Percentiles rank a stretch among this genome's conserved stretches.
Evolutionary conservation across 768 basidiomycete genomes (phyloP).

Genomic region (Filobasidium wieringae): DNA sequence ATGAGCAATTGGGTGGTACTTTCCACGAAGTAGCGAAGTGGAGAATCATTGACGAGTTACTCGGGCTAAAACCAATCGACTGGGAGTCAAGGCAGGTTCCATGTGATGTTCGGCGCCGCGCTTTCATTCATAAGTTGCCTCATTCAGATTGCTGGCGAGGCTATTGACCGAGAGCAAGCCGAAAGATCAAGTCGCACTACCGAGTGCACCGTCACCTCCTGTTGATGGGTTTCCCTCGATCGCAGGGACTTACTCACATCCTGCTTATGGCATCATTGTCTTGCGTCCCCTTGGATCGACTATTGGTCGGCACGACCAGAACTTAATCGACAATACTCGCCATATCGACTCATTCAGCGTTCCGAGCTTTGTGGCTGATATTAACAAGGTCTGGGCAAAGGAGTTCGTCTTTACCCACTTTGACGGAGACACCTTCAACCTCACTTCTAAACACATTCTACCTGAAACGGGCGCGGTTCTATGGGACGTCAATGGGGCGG

Average conservation of each 20-base stretch:
- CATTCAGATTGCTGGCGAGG: neutral
- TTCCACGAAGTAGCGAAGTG: constrained; percentile 7
- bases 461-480: neutral
- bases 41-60: constrained; percentile 6
- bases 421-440: neutral
- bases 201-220: neutral
- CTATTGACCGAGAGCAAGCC: neutral
- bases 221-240: neutral
- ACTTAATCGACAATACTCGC: neutral
- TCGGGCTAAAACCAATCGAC: constrained; percentile 7
- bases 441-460: neutral
- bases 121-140: neutral
- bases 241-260: constrained; percentile 9
- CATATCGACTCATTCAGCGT: neutral
- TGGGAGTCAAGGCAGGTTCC: constrained; percentile 9
- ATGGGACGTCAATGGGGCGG: neutral
- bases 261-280: constrained; percentile 8
- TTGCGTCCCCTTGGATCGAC: constrained; percentile 1
- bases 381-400: constrained; percentile 5
- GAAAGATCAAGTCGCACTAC: neutral
- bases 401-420: constrained; percentile 6
- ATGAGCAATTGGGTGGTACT: constrained; percentile 5
- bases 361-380: neutral
- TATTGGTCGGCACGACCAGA: neutral
- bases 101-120: neutral